Percentiles rank a stretch among this genome's conserved stretches.
Evolutionary conservation across 768 basidiomycete genomes (phyloP).

Genomic region (Leccinum arenicola): DNA sequence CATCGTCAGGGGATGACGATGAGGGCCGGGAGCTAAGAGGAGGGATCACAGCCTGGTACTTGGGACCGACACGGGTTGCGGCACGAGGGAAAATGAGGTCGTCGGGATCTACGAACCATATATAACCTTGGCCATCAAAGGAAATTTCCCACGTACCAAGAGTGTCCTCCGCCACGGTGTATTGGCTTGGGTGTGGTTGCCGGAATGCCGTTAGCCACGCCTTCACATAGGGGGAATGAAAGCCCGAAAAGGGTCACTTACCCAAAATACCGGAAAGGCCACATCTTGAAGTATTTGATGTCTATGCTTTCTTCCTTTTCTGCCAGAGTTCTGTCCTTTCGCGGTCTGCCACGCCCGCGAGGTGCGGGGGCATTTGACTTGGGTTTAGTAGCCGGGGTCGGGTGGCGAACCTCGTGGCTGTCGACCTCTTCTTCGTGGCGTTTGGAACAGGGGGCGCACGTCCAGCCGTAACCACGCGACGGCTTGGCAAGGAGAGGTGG

Average conservation of each 20-base stretch:
- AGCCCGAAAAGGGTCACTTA: conserved; percentile 37
- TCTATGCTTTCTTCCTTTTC: conserved; percentile 76
- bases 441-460: conserved; percentile 89
- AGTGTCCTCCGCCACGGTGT: conserved; percentile 90
- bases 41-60: conserved; percentile 72
- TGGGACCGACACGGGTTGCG: conserved; percentile 85
- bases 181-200: conserved; percentile 50
- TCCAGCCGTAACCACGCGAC: conserved; percentile 96
- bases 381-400: conserved; percentile 49
- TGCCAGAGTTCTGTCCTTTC: conserved; percentile 69
- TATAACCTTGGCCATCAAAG: conserved; percentile 22
- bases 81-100: conserved; percentile 96
- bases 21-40: conserved; percentile 33
- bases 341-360: conserved; percentile 70
- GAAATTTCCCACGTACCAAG: conserved; percentile 52
- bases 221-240: neutral
- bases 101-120: conserved; percentile 72
- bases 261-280: conserved; percentile 98
- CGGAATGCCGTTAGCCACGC: conserved; percentile 12
- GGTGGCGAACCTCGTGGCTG: conserved; percentile 64
- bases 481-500: conserved; percentile 91
- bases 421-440: conserved; percentile 85
- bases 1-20: conserved; percentile 29
- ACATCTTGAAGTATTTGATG: conserved; percentile 86
- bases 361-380: conserved; percentile 74